Evolutionary conservation across 2,329 filamentous ascomycete genomes (phyloP).

Genomic region (Ascocoryne sarcoides): DNA sequence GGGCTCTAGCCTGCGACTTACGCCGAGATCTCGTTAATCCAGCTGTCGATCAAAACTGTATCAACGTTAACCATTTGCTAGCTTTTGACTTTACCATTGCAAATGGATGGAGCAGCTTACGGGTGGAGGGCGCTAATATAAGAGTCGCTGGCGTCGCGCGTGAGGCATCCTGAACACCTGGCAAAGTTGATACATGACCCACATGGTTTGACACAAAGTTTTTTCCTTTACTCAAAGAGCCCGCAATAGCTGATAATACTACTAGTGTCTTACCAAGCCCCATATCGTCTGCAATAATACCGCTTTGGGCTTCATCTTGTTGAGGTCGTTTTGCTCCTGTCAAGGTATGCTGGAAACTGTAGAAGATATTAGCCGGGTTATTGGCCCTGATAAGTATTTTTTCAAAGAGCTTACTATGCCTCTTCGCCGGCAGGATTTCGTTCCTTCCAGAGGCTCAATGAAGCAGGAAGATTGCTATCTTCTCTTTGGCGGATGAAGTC

Average conservation of each 20-base stretch:
- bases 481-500: conserved; percentile 1
- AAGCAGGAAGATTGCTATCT: background rate
- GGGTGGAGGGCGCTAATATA: conserved; percentile 2
- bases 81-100: background rate
- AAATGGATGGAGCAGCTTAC: background rate
- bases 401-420: background rate
- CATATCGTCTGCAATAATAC: conserved; percentile 5
- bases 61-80: background rate
- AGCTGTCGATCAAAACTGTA: conserved; percentile 1
- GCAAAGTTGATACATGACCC: background rate
- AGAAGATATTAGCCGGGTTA: background rate
- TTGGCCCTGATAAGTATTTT: background rate
- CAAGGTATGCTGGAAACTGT: conserved; percentile 11
- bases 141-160: conserved; percentile 1
- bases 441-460: conserved; percentile 1
- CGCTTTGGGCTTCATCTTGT: conserved; percentile 1
- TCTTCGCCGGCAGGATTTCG: background rate
- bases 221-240: background rate
- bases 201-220: background rate
- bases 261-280: conserved; percentile 18
- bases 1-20: background rate
- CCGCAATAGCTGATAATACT: conserved; percentile 28
- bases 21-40: conserved; percentile 1
- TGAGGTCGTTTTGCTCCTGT: conserved; percentile 1
- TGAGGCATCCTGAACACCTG: conserved; percentile 1